A percentile compares a stretch with the other conserved stretches of the same genome.
These are phyloP conservation scores for Leccinum ponderosum DNA, from an alignment of 1,284 basidiomycete species.

Conservation along the genomic window DNA sequence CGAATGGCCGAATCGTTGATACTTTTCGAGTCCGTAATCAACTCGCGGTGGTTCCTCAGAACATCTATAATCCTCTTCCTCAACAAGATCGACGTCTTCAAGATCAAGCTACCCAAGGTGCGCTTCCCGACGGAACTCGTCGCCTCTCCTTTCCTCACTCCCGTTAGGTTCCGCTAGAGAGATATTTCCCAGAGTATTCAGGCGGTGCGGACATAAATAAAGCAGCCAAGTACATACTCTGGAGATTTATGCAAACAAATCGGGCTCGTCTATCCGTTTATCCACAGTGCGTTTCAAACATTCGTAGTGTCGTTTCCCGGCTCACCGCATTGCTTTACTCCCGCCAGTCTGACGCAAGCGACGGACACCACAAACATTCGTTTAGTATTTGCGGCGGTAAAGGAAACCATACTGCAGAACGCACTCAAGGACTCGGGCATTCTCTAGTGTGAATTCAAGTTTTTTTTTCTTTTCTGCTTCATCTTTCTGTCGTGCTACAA, in stretches of 20 bases:
- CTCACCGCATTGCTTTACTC: background rate
- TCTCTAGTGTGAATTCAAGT: slow-evolving; percentile 36
- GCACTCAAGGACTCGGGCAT: slow-evolving; percentile 84
- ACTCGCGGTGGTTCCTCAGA: slow-evolving; percentile 95
- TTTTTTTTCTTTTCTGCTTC: background rate
- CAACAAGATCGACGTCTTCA: slow-evolving; percentile 97
- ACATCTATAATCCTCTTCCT: slow-evolving; percentile 93
- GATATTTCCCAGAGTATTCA: slow-evolving; percentile 94
- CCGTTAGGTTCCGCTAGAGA: slow-evolving; percentile 72
- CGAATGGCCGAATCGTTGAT: slow-evolving; percentile 94
- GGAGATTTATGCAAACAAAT: slow-evolving; percentile 97
- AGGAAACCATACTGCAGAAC: slow-evolving; percentile 96
- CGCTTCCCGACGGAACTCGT: background rate
- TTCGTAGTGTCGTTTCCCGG: background rate
- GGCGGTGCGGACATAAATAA: slow-evolving; percentile 96
- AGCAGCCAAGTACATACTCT: slow-evolving; percentile 96
- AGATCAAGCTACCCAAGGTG: slow-evolving; percentile 87
- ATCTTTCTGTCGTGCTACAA: slow-evolving; percentile 7
- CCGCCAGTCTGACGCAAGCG: slow-evolving; percentile 62
- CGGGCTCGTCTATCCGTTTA: slow-evolving; percentile 86
- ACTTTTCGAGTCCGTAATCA: slow-evolving; percentile 95
- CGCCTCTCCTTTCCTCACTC: slow-evolving; percentile 3
- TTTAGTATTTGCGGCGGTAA: slow-evolving; percentile 94
- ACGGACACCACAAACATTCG: slow-evolving; percentile 83
- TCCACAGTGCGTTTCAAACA: slow-evolving; percentile 71